Evolutionary conservation across 2,329 filamentous ascomycete genomes (phyloP).

Genomic region (Nemania abortiva): DNA sequence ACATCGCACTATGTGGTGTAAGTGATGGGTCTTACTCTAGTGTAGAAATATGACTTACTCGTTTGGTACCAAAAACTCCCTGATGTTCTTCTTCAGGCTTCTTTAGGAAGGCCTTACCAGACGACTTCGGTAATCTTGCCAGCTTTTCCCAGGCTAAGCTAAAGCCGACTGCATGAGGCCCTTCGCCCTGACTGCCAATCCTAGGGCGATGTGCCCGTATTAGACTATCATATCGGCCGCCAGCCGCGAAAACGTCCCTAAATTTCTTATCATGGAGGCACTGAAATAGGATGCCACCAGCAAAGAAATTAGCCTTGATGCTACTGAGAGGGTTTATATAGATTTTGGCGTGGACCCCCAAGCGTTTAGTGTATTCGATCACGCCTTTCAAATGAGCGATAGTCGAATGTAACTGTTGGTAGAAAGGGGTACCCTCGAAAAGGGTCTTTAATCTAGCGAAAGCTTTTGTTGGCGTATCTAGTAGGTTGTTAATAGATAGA

Average conservation of each 20-base stretch:
- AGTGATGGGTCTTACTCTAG: conserved; percentile 23
- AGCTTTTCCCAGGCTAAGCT: conserved; percentile 90
- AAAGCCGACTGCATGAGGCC: conserved; percentile 89
- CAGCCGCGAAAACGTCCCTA: conserved; percentile 89
- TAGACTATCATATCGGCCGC: conserved; percentile 90
- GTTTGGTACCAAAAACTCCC: conserved; percentile 70
- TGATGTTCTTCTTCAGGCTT: conserved; percentile 73
- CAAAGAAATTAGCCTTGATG: conserved; percentile 91
- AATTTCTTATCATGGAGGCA: conserved; percentile 88
- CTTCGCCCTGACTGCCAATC: conserved; percentile 69
- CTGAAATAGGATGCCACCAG: conserved; percentile 87
- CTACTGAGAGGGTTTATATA: conserved; percentile 88
- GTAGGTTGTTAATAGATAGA: conserved; percentile 32
- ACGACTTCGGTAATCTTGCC: conserved; percentile 71
- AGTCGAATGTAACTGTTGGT: conserved; percentile 79
- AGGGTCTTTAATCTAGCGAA: conserved; percentile 70
- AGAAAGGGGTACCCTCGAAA: conserved; percentile 73
- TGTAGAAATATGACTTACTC: conserved; percentile 61
- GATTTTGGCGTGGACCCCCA: conserved; percentile 80
- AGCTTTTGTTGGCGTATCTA: conserved; percentile 68
- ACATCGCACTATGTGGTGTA: conserved; percentile 76
- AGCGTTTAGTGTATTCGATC: conserved; percentile 78
- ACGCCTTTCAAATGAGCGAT: conserved; percentile 86
- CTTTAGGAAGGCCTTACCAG: conserved; percentile 73
- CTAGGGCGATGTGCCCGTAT: conserved; percentile 86